These are phyloP conservation scores for Plectranthus barbatus DNA, from an alignment of 257 asterid species.

Conservation along the genomic window DNA sequence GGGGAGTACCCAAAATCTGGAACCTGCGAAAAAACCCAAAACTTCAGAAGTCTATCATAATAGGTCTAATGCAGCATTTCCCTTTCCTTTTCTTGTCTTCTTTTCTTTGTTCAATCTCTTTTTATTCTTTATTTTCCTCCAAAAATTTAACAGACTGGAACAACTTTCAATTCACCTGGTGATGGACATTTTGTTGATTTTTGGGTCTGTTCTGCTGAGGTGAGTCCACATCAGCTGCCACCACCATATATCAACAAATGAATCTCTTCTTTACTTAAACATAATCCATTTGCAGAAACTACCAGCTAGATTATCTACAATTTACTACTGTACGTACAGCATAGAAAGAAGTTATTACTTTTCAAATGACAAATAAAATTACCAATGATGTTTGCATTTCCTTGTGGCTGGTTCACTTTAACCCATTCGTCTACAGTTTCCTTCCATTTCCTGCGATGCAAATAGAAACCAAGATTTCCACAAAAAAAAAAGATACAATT, in stretches of 20 bases:
- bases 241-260: conserved; percentile 32
- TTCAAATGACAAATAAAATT: conserved; percentile 9
- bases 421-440: conserved; percentile 94
- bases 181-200: conserved; percentile 67
- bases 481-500: background rate
- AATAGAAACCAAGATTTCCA: conserved; percentile 8
- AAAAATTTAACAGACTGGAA: conserved; percentile 18
- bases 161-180: conserved; percentile 59
- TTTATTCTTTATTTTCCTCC: background rate
- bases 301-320: conserved; percentile 3
- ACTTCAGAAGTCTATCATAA: conserved; percentile 15
- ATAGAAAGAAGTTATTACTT: background rate
- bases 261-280: conserved; percentile 15
- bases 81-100: background rate
- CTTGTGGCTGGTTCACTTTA: conserved; percentile 59
- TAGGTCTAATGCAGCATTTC: background rate
- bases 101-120: background rate
- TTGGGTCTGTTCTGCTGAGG: conserved; percentile 70
- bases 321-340: background rate
- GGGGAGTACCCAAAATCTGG: conserved; percentile 78
- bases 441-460: conserved; percentile 75
- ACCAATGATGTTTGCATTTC: conserved; percentile 54
- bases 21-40: conserved; percentile 40
- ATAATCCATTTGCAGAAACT: conserved; percentile 14
- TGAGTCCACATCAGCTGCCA: conserved; percentile 91